Conservation (phyloP, 805 yeast genomes). For the Danielia reshetovae region DNA sequence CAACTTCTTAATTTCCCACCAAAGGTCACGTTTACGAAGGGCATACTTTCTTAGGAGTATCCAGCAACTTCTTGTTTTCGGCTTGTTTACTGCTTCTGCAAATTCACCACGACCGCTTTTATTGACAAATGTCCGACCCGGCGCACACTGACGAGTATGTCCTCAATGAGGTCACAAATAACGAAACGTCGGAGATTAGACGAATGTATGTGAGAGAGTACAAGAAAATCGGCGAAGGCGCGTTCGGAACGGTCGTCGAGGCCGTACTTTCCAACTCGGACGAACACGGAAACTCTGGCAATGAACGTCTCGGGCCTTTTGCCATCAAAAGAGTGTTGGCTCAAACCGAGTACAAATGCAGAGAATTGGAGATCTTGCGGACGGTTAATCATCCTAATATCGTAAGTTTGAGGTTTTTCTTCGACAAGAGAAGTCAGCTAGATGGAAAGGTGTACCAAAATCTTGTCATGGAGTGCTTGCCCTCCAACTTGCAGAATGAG, state of each 20-base stretch:
- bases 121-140: background rate
- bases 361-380: constrained; percentile 75
- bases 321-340: constrained; percentile 85
- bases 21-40: no score
- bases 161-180: constrained; percentile 51
- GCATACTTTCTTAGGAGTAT: no score
- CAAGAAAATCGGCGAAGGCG: constrained; percentile 79
- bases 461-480: constrained; percentile 82
- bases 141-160: constrained; percentile 26
- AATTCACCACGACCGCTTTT: background rate
- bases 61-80: no score
- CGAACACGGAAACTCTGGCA: constrained; percentile 15
- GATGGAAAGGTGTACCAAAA: constrained; percentile 73
- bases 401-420: constrained; percentile 64
- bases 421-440: constrained; percentile 58
- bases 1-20: no score
- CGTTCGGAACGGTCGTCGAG: constrained; percentile 80
- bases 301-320: constrained; percentile 69
- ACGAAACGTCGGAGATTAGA: constrained; percentile 46
- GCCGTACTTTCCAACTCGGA: constrained; percentile 48
- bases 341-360: constrained; percentile 78
- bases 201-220: constrained; percentile 70
- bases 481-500: constrained; percentile 74
- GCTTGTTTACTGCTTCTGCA: no score
- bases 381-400: constrained; percentile 78